phyloP scores from a whole-genome alignment of 768 basidiomycete species.

The Cystoderma amianthinum region DNA sequence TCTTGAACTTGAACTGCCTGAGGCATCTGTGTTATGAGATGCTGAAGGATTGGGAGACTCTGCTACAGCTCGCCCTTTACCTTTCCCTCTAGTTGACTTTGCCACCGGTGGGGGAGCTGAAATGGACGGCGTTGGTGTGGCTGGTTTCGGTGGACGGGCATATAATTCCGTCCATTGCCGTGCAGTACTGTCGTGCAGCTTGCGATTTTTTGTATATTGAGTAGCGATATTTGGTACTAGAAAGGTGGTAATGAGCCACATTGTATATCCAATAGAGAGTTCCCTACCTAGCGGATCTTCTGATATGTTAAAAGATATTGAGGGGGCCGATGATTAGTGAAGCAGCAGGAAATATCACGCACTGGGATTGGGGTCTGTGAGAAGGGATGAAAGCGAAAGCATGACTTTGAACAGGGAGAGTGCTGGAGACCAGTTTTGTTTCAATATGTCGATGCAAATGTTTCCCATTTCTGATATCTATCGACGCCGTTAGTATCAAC shows the following conservation, averaged over 20 bases:
- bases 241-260: slow-evolving; percentile 1
- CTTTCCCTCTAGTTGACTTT: slow-evolving; percentile 20
- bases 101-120: slow-evolving; percentile 12
- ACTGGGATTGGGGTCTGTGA: slow-evolving; percentile 95
- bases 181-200: slow-evolving; percentile 70
- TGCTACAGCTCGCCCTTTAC: slow-evolving; percentile 22
- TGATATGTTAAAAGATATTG: slow-evolving; percentile 17
- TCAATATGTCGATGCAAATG: slow-evolving; percentile 88
- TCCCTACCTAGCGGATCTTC: slow-evolving; percentile 63
- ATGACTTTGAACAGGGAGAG: slow-evolving; percentile 92
- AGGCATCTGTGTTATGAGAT: slow-evolving; percentile 9
- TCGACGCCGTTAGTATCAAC: slow-evolving; percentile 1
- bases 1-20: slow-evolving; percentile 8
- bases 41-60: no score
- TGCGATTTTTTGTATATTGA: slow-evolving; percentile 58
- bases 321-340: slow-evolving; percentile 2
- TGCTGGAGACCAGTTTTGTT: slow-evolving; percentile 92
- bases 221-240: slow-evolving; percentile 68
- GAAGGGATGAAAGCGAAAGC: slow-evolving; percentile 84
- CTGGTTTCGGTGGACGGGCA: slow-evolving; percentile 42
- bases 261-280: neutral
- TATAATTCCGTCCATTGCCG: slow-evolving; percentile 72
- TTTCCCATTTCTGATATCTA: slow-evolving; percentile 69
- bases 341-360: slow-evolving; percentile 20
- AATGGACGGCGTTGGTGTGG: slow-evolving; percentile 15